A percentile compares a stretch with the other conserved stretches of the same genome.
Conservation (phyloP, 495 filamentous ascomycete species). For the Penicillium parvum region DNA sequence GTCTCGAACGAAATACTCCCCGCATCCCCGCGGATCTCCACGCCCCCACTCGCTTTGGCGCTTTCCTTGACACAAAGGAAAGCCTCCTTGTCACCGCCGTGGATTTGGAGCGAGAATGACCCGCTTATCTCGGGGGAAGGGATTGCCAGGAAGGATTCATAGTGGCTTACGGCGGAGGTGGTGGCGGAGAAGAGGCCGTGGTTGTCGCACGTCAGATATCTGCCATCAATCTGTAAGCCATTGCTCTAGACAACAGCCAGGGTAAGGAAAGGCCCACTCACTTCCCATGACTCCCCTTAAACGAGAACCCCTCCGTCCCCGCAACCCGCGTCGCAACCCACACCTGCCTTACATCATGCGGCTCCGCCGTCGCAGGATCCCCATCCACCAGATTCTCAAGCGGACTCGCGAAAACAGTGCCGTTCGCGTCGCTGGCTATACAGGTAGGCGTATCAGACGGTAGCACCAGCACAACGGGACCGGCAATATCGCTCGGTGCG, state of each 20-base stretch:
- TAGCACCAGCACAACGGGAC: conserved; percentile 77
- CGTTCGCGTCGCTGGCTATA: conserved; percentile 77
- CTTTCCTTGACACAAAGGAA: conserved; percentile 51
- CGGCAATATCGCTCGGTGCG: conserved; percentile 65
- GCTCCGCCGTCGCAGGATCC: conserved; percentile 76
- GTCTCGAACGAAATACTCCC: conserved; percentile 67
- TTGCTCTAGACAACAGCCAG: not conserved
- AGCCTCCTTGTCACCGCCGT: conserved; percentile 39
- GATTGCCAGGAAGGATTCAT: conserved; percentile 76
- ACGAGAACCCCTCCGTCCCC: conserved; percentile 73
- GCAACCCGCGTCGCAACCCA: conserved; percentile 86
- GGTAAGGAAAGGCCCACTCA: conserved; percentile 35
- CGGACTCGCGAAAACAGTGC: conserved; percentile 72
- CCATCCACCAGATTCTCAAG: conserved; percentile 81
- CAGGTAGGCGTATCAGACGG: conserved; percentile 63
- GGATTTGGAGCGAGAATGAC: conserved; percentile 65
- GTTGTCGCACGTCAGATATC: conserved; percentile 78
- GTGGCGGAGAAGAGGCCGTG: conserved; percentile 73
- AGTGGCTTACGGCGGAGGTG: conserved; percentile 71
- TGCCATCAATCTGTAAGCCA: conserved; percentile 13
- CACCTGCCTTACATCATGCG: conserved; percentile 90
- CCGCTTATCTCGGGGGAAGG: conserved; percentile 58
- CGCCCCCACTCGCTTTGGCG: conserved; percentile 41
- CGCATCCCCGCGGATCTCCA: conserved; percentile 72
- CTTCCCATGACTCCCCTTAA: conserved; percentile 86